Conservation (phyloP, 441 rosid genomes). For the Eruca vesicaria region DNA sequence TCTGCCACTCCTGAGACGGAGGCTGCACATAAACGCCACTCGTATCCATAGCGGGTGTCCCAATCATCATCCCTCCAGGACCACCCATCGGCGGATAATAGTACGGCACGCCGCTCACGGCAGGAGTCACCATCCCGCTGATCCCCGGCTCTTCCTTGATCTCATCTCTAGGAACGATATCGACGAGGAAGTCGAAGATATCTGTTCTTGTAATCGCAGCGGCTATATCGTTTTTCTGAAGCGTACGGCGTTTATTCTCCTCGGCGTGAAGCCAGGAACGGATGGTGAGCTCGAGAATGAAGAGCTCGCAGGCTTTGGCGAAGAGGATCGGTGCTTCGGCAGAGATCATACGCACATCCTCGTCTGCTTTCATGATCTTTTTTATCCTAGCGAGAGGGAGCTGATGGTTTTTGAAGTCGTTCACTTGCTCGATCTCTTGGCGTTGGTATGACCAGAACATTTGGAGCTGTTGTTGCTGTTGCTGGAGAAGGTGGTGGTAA, state of each 20-base stretch:
- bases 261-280: slow-evolving; percentile 99
- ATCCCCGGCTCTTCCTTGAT: slow-evolving; percentile 71
- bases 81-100: slow-evolving; percentile 87
- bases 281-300: slow-evolving; percentile 93
- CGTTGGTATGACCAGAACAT: slow-evolving; percentile 92
- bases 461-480: slow-evolving; percentile 93
- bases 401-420: slow-evolving; percentile 95
- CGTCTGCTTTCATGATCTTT: slow-evolving; percentile 98
- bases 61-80: slow-evolving; percentile 94
- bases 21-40: slow-evolving; percentile 78
- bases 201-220: slow-evolving; percentile 94
- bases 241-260: slow-evolving; percentile 92
- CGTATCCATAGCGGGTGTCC: slow-evolving; percentile 87
- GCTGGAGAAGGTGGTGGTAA: slow-evolving; percentile 82
- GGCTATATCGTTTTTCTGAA: slow-evolving; percentile 94
- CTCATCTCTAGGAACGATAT: slow-evolving; percentile 92
- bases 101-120: slow-evolving; percentile 87
- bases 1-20: slow-evolving; percentile 97
- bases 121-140: slow-evolving; percentile 57
- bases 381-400: slow-evolving; percentile 93
- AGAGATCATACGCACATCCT: slow-evolving; percentile 98
- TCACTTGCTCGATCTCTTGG: slow-evolving; percentile 89
- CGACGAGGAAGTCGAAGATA: slow-evolving; percentile 92
- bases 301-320: slow-evolving; percentile 96
- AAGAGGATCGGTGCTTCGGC: slow-evolving; percentile 96